Base-by-base conservation (phyloP, 2,329 filamentous ascomycete genomes). In the Knoxdaviesia proteae region DNA sequence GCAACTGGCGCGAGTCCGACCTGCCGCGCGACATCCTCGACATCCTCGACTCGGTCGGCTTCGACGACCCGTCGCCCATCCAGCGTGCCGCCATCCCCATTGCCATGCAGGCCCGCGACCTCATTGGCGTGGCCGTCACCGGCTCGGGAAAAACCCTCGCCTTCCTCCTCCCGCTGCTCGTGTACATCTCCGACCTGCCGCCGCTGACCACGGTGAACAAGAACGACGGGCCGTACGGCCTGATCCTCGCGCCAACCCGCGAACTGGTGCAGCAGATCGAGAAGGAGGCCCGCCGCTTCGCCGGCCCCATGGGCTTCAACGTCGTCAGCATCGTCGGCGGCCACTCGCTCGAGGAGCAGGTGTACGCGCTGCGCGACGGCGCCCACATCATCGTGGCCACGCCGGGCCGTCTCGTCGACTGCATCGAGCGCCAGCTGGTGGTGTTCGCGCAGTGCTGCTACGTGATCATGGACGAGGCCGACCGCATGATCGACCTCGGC, bases 371-470 rank as follows among this genome's bases (percentile, higher is more conserved):
- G 47, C 76, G 87, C 34, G 84, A 94, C 52, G 90, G 90, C 44
- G 88, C 88, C 1, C 88, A 98, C 58, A 96, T 98, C 50, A 83
- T 98, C 53, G 94, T 98, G 50, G 90, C 90, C n/a, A 98, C 90
- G 0, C 90, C 90, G 0, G 90, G 90, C 62, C 87, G 90, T 69
- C 72, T 98, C 1, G 83, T 96, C 6, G 90, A 98, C 63, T 96
- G 87, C 60, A 90, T 98, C 51, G 90, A 98, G 59, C 74, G 90
- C 11, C 79, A 88, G 34, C 75, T 96, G 32, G 69, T 96, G 2
- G 88, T 98, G 1, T 72, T 96, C 40, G 78, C 77, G n/a, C 90
- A 96, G 61, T 96, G 90, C 60, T 94, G 87, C 63, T 96, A 96
- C 61, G 74, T 96, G 44, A 94, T 98, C 61, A 94, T 98, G 88